Percentiles rank a stretch among this genome's conserved stretches.
Conservation (phyloP, 208 protist species). For the Trypanosoma conorhini region DNA sequence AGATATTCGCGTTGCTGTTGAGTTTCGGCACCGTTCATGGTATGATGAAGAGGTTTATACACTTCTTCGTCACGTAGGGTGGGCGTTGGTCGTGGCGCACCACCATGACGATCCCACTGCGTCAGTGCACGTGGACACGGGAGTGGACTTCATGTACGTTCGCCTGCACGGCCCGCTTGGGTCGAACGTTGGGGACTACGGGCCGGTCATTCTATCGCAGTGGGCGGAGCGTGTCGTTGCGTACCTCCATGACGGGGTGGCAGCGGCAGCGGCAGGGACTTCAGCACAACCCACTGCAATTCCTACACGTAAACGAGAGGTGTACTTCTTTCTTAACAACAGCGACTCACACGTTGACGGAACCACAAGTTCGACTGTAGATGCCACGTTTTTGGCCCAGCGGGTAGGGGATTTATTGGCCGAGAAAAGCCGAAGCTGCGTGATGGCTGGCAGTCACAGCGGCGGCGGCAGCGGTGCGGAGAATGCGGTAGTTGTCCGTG, state of each 20-base stretch:
- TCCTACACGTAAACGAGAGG: constrained; percentile 33
- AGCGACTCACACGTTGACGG: constrained; percentile 71
- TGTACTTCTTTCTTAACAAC: constrained; percentile 85
- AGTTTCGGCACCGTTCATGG: constrained; percentile 72
- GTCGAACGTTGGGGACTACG: constrained; percentile 65
- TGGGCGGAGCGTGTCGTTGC: constrained; percentile 65
- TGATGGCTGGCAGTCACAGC: constrained; percentile 16
- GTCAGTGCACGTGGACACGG: constrained; percentile 54
- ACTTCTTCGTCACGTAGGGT: constrained; percentile 51
- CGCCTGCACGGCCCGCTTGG: constrained; percentile 66
- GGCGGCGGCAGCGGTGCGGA: constrained; percentile 7
- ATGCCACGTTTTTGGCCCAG: constrained; percentile 66
- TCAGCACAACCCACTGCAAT: neutral
- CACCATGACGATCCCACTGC: constrained; percentile 53
- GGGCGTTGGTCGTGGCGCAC: constrained; percentile 70
- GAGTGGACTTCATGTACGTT: constrained; percentile 68
- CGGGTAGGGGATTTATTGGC: constrained; percentile 29
- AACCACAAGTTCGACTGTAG: constrained; percentile 70
- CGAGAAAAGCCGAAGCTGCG: neutral
- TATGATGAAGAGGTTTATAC: constrained; percentile 49
- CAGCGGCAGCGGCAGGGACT: neutral
- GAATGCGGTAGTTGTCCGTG: constrained; percentile 13
- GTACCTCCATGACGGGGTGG: constrained; percentile 29
- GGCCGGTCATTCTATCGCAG: constrained; percentile 40
- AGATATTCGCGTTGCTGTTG: constrained; percentile 63